Evolutionary conservation across 352 stramenopile genomes (phyloP).

Genomic region (Bremia lactucae): DNA sequence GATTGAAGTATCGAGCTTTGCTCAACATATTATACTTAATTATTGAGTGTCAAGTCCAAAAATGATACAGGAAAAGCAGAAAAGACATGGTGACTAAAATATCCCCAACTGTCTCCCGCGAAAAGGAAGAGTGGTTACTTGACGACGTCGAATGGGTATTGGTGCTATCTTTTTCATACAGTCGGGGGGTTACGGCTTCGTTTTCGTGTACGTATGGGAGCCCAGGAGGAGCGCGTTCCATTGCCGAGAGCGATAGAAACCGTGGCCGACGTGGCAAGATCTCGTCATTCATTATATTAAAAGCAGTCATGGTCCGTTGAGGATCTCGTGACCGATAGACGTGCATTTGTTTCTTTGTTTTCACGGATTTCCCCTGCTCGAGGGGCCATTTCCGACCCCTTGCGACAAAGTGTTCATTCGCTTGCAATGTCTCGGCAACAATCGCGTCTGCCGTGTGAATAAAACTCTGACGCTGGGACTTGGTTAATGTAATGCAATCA

Average conservation of each 20-base stretch:
- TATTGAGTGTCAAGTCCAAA: too few relatives aligned
- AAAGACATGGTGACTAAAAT: too few relatives aligned
- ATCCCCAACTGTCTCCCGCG: too few relatives aligned
- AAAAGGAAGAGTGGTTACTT: slow-evolving; percentile 19
- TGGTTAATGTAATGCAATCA: slow-evolving; percentile 9
- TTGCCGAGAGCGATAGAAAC: slow-evolving; percentile 26
- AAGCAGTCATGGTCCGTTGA: slow-evolving; percentile 1
- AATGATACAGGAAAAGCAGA: too few relatives aligned
- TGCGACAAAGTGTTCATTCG: slow-evolving; percentile 38
- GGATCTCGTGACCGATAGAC: slow-evolving; percentile 40
- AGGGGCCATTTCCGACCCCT: slow-evolving; percentile 22
- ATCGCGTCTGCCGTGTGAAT: slow-evolving; percentile 39
- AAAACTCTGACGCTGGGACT: slow-evolving; percentile 24
- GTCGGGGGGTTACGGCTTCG: slow-evolving; percentile 6
- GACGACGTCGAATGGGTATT: slow-evolving; percentile 28
- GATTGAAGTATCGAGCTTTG: too few relatives aligned
- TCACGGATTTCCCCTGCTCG: slow-evolving; percentile 43
- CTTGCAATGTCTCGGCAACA: slow-evolving; percentile 44
- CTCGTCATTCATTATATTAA: slow-evolving; percentile 10
- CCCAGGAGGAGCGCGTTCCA: too few relatives aligned
- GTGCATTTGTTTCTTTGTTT: slow-evolving; percentile 39
- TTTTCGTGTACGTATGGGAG: too few relatives aligned
- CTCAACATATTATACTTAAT: too few relatives aligned
- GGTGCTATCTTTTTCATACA: slow-evolving; percentile 8
- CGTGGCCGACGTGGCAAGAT: slow-evolving; percentile 28